Base-by-base conservation (phyloP, 768 basidiomycete species). In the Epithele typhae region DNA sequence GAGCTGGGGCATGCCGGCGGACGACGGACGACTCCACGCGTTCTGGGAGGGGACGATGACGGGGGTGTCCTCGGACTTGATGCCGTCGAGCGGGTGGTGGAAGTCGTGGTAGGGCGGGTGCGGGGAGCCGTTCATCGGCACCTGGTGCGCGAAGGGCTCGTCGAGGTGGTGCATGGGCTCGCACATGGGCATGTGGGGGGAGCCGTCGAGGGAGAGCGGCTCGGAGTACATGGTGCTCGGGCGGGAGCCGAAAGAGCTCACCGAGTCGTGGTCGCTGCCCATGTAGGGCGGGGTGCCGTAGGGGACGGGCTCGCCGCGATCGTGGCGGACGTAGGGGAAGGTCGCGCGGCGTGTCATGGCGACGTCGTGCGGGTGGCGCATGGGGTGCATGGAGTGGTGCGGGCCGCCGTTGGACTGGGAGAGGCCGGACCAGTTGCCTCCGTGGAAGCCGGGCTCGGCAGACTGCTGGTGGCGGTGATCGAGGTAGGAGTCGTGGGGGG, bases 281-380 rank as follows among this genome's bases (percentile, higher is more conserved):
- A 73, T 61, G 59, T 77, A 75, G 21, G 72, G 67, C 60, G 48
- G 72, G 65, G 58, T 71, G 35, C n/a, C n/a, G 71, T 60, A 69
- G 51, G 47, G 62, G 42, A 54, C 48, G 25, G 56, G 43, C 54
- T 77, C 75, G 42, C 75, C 73, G 47, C 76, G 74, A 65, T 91
- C 87, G 54, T 87, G 83, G 35, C 84, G 76, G 42, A 84, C 84
- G 59, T 81, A 83, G 37, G 87, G 87, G 65, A 79, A 88, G 0
- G 87, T 89, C 1, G 82, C 81, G 49, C 87, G 75, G 40, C 87
- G 83, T 44, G 63, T 57, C 10, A 68, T 63, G 38, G 72, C 60
- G 57, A 76, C 72, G 51, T 82, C 79, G 46, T 68, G 66, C 5
- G 52, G 52, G 34, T 70, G 63, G 45, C 61, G 61, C 46, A 57